phyloP scores from a whole-genome alignment of 805 yeast genomes.

The Saturnispora gosingensis region DNA sequence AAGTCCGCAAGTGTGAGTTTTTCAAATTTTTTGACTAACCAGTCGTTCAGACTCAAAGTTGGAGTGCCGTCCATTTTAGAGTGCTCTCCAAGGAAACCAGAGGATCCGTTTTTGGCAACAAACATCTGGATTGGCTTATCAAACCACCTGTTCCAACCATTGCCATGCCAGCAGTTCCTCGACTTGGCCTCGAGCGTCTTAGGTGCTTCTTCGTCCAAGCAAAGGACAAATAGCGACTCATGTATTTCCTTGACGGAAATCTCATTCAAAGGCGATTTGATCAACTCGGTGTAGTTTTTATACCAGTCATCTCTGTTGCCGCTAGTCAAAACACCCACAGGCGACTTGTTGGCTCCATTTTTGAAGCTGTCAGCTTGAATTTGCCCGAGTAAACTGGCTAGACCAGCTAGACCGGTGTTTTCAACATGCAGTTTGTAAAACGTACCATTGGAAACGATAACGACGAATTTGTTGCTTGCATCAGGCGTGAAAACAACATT shows the following conservation, averaged over 20 bases:
- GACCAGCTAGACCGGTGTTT: constrained; percentile 38
- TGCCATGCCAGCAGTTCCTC: constrained; percentile 88
- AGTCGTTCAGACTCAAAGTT: constrained; percentile 79
- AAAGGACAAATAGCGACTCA: constrained; percentile 69
- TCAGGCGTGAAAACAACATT: constrained; percentile 37
- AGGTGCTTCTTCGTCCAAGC: constrained; percentile 68
- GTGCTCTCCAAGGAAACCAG: constrained; percentile 95
- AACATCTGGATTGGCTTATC: constrained; percentile 88
- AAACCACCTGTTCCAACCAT: constrained; percentile 85
- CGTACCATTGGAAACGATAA: constrained; percentile 66
- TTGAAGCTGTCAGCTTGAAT: constrained; percentile 35
- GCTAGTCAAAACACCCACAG: constrained; percentile 74
- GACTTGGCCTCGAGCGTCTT: constrained; percentile 76
- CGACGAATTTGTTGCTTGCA: constrained; percentile 50
- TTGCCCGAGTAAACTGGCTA: constrained; percentile 49
- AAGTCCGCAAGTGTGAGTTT: constrained; percentile 19
- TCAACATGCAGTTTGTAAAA: constrained; percentile 72
- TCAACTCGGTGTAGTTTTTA: constrained; percentile 46
- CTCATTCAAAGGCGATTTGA: constrained; percentile 50
- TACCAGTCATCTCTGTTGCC: constrained; percentile 82
- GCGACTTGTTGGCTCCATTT: constrained; percentile 34
- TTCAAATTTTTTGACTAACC: constrained; percentile 50
- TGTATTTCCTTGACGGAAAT: constrained; percentile 58
- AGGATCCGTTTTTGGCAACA: constrained; percentile 70
- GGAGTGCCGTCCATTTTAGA: constrained; percentile 98